phyloP scores from a whole-genome alignment of 495 filamentous ascomycete genomes.

The Neurospora africana region DNA sequence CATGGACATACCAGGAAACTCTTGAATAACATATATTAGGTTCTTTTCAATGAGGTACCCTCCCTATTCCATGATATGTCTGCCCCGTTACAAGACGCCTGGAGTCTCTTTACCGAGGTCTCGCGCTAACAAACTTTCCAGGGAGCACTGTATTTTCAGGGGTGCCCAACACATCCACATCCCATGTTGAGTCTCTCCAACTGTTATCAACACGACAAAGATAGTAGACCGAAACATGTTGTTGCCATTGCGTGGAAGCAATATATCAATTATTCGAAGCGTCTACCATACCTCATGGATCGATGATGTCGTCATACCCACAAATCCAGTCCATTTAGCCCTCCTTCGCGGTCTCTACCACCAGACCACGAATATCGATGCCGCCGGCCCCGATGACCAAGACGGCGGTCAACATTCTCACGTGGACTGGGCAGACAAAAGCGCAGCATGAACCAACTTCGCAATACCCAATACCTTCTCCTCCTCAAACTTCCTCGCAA shows the following conservation, averaged over 20 bases:
- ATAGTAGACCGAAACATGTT: neutral
- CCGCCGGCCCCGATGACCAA: neutral
- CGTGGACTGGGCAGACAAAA: neutral
- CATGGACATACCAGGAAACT: neutral
- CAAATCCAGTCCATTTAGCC: neutral
- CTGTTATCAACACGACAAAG: neutral
- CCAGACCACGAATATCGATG: neutral
- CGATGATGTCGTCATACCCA: neutral
- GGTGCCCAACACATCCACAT: neutral
- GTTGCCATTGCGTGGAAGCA: neutral
- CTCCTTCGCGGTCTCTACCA: neutral
- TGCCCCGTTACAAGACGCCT: neutral
- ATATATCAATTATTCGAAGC: neutral
- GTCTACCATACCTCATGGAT: neutral
- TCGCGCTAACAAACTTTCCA: neutral
- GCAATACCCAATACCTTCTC: conserved; percentile 36
- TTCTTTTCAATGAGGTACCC: accelerated
- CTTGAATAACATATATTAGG: neutral
- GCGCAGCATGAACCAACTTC: conserved; percentile 11
- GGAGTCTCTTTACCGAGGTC: neutral
- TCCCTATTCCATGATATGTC: neutral
- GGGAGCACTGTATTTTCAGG: neutral
- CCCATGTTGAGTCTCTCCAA: neutral
- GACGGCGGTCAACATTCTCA: neutral
- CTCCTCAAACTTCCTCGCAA: conserved; percentile 37